Base-by-base conservation (phyloP, 441 rosid genomes). In the Croton laevigatus region DNA sequence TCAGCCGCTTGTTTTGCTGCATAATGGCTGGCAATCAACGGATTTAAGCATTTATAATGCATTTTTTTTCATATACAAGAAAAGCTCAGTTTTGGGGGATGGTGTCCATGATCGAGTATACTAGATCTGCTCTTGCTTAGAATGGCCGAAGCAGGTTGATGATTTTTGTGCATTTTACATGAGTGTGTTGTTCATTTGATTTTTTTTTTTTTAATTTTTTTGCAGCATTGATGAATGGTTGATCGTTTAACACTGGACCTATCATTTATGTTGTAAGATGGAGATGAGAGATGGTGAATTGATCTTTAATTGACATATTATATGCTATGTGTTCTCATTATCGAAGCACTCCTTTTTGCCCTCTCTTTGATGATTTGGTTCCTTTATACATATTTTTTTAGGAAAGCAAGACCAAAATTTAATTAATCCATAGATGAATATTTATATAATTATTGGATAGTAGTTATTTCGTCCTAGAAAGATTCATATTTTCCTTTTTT, bases 121-220 rank as follows among this genome's bases (percentile, higher is more conserved):
- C 55, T 34, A 34, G 32, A n/a, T 57, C 16, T 23, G 27, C 59
- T 5, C 52, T 0, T 36, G 12, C 70, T 52, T 34, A 36, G 52
- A 67, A 52, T 69, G 1, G 8, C 45, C 17, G 40, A 42, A 38
- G 71, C 71, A 68, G 40, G 62, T 68, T 32, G 51, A 58, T 23
- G 51, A 16, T 68, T 54, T 58, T 54, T 58, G 36, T 23, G 0
- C 34, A 13, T 12, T 19, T 4, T 49, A 6, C 11, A 22, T 34
- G 19, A 11, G 32, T 3, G 67, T 16, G 27, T 5, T 20, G 38
- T 10, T n/a, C n/a, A n/a, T n/a, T n/a, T n/a, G n/a, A n/a, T n/a
- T n/a, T n/a, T n/a, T 1, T 1, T 4, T 40, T 4, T 52, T 3
- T 17, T 11, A 0, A 32, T 36, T 27, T 17, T 51, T 66, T 45